Conservation (phyloP, 306 rosid genomes). For the Inga leiocalycina region DNA sequence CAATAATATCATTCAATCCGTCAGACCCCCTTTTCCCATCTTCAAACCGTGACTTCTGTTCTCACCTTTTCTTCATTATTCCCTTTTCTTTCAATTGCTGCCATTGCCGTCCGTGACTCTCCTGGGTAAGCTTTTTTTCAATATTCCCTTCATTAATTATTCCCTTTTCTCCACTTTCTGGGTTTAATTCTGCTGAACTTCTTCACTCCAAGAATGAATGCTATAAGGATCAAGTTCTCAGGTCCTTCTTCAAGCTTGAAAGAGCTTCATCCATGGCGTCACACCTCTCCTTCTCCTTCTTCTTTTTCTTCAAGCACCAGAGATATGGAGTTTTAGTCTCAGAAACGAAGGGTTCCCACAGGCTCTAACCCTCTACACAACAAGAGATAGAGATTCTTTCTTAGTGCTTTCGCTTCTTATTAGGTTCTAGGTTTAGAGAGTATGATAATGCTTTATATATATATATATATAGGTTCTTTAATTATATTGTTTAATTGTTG, state of each 20-base stretch:
- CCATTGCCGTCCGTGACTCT: no score
- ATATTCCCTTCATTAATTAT: no score
- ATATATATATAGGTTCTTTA: not conserved
- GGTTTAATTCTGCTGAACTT: conserved; percentile 38
- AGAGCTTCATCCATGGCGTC: conserved; percentile 41
- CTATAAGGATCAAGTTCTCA: conserved; percentile 46
- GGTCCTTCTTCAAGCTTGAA: conserved; percentile 46
- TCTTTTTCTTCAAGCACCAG: not conserved
- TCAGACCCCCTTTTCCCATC: no score
- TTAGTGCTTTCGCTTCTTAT: not conserved
- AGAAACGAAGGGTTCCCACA: conserved; percentile 84
- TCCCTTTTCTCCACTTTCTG: not conserved
- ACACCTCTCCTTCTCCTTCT: conserved; percentile 41
- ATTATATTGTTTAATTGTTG: conserved; percentile 11
- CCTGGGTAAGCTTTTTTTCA: no score
- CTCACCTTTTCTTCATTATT: no score
- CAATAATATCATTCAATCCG: no score
- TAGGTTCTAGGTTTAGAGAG: conserved; percentile 32
- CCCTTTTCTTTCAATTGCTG: no score
- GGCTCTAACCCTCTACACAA: conserved; percentile 98
- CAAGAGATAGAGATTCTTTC: conserved; percentile 52
- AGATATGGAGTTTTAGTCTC: conserved; percentile 41
- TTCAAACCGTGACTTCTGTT: no score
- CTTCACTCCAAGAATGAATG: conserved; percentile 45
- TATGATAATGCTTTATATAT: conserved; percentile 3